Evolutionary conservation across 306 rosid species (phyloP).

Genomic region (Trichosanthes cucumerina): DNA sequence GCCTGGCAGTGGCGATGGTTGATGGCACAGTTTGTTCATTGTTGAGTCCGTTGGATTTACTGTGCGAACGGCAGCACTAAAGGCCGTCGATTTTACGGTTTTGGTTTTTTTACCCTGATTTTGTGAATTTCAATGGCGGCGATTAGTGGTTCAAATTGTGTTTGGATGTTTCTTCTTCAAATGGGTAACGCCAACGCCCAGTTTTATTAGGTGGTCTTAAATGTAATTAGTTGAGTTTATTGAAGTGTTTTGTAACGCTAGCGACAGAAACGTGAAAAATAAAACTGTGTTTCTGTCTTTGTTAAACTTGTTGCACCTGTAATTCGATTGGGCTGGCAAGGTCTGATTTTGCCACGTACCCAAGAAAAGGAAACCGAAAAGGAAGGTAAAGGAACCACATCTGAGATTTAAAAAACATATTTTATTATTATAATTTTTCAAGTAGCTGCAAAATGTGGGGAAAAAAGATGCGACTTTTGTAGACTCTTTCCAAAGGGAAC

Average conservation of each 20-base stretch:
- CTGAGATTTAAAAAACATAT: not conserved
- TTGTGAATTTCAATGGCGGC: not conserved
- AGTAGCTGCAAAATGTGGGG: not conserved
- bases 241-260: not conserved
- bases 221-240: not conserved
- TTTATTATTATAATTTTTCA: not conserved
- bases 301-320: not conserved
- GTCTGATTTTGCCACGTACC: not conserved
- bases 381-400: not conserved
- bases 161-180: not conserved
- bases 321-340: not conserved
- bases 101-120: not conserved
- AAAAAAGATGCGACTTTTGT: not conserved
- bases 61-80: not conserved
- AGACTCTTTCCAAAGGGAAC: not conserved
- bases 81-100: too few species aligned
- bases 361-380: not conserved
- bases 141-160: not conserved
- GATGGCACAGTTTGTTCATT: not conserved
- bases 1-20: not conserved
- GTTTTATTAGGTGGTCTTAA: not conserved
- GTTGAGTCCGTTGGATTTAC: not conserved
- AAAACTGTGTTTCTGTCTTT: not conserved
- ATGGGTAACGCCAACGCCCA: not conserved
- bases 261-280: not conserved